Base-by-base conservation (phyloP, 352 stramenopile species). In the Pilasporangium apinafurcum region DNA sequence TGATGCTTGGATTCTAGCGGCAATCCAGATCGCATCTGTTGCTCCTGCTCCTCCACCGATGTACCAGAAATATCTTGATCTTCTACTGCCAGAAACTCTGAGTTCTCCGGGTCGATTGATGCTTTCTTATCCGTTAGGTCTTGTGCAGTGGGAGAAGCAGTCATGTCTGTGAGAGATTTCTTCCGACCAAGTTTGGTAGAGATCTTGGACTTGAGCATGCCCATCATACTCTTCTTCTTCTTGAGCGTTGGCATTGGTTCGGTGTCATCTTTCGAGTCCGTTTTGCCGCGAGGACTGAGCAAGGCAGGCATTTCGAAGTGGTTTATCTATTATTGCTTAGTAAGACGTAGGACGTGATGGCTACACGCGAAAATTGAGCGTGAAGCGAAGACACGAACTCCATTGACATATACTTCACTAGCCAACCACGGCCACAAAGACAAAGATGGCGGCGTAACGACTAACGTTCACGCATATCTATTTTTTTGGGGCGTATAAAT, bases 201-300 rank as follows among this genome's bases (percentile, higher is more conserved):
- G 28, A 89, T 56, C 20, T 69, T 84, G 34, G 68, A 86, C 53
- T 83, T 86, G 61, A 89, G 68, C n/a, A 59, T 53, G 10, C 70
- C 68, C 53, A 89, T 72, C 20, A 86, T 46, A 17, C 73, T 61
- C 45, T 82, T 80, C 52, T 78, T 78, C 51, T 67, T 75, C 57
- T 76, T 77, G 16, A 47, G 53, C 29, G 33, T 32, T 45, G 32
- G 32, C 12, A 20, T 20, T 20, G 22, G 20, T 16, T 37, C 32
- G 32, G 38, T 59, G 30, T 29, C 33, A n/a, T 50, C 48, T 32
- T 49, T 44, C 14, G 53, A 49, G n/a, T 65, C 54, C 5, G 34
- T 39, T 14, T n/a, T n/a, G n/a, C 16, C 33, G 33, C 57, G 57
- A 20, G 60, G 55, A 37, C 53, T 82, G 56, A 68, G 37, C 26